Conservation (phyloP, 257 asterid species). For the Scutellaria baicalensis region DNA sequence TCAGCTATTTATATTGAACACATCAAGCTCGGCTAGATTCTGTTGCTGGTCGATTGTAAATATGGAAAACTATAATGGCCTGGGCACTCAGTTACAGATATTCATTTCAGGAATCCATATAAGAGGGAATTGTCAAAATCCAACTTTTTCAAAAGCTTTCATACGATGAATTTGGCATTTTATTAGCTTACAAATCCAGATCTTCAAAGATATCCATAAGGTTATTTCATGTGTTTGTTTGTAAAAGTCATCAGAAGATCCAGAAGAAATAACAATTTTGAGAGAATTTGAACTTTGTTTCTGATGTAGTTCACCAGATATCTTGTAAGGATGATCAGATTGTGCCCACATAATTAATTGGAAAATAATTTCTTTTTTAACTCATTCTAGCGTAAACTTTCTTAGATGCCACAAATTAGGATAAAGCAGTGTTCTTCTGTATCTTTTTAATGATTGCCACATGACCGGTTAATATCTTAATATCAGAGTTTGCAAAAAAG, state of each 20-base stretch:
- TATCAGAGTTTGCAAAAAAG: not conserved
- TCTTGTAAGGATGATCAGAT: not conserved
- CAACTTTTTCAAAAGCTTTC: not conserved
- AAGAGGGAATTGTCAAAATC: not conserved
- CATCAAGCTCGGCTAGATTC: not conserved
- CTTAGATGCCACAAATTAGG: not conserved
- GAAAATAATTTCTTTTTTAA: too few species aligned
- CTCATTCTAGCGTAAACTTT: too few species aligned
- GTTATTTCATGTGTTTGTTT: not conserved
- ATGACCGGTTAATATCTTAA: not conserved
- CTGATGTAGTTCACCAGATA: too few species aligned
- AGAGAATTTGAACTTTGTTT: slow-evolving; percentile 1
- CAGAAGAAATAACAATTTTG: not conserved
- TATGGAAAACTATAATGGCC: not conserved
- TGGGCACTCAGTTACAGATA: not conserved
- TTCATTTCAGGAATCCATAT: not conserved
- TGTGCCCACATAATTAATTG: not conserved
- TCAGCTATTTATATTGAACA: not conserved
- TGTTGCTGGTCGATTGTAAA: not conserved
- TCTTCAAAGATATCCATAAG: not conserved
- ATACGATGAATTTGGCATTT: not conserved
- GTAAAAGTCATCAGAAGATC: not conserved
- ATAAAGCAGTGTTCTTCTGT: not conserved
- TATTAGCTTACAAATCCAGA: not conserved
- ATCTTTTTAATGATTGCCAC: not conserved